A percentile compares a stretch with the other conserved stretches of the same genome.
Evolutionary conservation across 108 stramenopile species (phyloP).

Genomic region (Nitzschia sp.): DNA sequence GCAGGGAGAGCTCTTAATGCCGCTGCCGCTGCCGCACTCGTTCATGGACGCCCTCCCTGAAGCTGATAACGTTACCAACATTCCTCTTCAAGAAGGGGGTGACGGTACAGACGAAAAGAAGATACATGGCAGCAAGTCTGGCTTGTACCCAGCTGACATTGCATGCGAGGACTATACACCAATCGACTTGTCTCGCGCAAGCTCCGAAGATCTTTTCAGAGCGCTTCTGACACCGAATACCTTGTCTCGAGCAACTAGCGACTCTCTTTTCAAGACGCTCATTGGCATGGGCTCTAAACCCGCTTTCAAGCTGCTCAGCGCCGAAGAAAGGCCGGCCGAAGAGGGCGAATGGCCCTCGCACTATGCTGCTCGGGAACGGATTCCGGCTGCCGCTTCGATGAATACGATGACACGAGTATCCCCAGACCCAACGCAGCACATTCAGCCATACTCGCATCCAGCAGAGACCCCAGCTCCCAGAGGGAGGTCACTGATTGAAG

Average conservation of each 20-base stretch:
- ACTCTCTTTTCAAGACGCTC: not conserved
- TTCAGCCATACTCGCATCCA: not conserved
- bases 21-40: no score
- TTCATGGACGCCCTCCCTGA: no score
- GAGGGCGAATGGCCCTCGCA: not conserved
- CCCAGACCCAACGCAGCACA: not conserved
- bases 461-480: not conserved
- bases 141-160: no score
- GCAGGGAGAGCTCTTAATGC: not conserved
- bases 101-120: not conserved
- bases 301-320: not conserved
- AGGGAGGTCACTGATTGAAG: not conserved
- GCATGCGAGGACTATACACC: conserved; percentile 1
- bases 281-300: not conserved
- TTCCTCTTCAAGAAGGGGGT: not conserved
- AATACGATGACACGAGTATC: not conserved
- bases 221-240: not conserved
- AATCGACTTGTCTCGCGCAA: conserved; percentile 3
- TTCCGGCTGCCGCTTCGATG: no score
- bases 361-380: not conserved
- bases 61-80: not conserved
- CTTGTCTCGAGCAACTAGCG: conserved; percentile 6
- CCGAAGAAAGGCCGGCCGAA: not conserved
- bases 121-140: no score
- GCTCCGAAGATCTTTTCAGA: not conserved